Percentiles rank a stretch among this genome's conserved stretches.
These are phyloP conservation scores for Amaranthus tricolor DNA, from an alignment of 179 eudicot genomes.

Conservation along the genomic window DNA sequence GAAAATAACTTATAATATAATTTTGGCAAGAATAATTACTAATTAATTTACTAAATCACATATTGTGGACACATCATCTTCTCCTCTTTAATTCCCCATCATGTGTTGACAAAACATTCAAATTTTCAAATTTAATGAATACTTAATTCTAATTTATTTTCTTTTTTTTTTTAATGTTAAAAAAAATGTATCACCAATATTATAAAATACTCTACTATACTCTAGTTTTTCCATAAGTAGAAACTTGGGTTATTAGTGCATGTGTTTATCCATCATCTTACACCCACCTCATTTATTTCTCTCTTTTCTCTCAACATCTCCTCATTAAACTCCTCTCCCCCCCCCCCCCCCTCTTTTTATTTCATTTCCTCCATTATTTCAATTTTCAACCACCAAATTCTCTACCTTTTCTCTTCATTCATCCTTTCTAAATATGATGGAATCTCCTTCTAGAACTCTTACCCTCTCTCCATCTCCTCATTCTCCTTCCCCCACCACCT, in stretches of 20 bases:
- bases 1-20: too few species aligned
- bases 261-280: background rate
- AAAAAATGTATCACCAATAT: background rate
- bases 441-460: conserved; percentile 20
- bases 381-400: conserved; percentile 5
- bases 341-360: background rate
- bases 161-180: too few species aligned
- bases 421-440: conserved; percentile 13
- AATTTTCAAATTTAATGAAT: too few species aligned
- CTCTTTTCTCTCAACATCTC: background rate
- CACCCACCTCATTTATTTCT: conserved; percentile 19
- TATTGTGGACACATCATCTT: too few species aligned
- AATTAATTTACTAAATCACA: too few species aligned
- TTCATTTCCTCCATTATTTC: too few species aligned
- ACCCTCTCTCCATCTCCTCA: conserved; percentile 4
- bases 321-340: conserved; percentile 3
- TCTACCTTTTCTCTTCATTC: background rate
- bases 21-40: too few species aligned
- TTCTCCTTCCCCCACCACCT: background rate
- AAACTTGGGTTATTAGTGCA: conserved; percentile 12
- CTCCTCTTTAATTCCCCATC: too few species aligned
- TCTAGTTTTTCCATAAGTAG: conserved; percentile 4
- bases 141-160: too few species aligned
- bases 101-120: too few species aligned
- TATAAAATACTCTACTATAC: background rate